Base-by-base conservation (phyloP, 2,329 filamentous ascomycete genomes). In the Fusarium brachygibbosum region DNA sequence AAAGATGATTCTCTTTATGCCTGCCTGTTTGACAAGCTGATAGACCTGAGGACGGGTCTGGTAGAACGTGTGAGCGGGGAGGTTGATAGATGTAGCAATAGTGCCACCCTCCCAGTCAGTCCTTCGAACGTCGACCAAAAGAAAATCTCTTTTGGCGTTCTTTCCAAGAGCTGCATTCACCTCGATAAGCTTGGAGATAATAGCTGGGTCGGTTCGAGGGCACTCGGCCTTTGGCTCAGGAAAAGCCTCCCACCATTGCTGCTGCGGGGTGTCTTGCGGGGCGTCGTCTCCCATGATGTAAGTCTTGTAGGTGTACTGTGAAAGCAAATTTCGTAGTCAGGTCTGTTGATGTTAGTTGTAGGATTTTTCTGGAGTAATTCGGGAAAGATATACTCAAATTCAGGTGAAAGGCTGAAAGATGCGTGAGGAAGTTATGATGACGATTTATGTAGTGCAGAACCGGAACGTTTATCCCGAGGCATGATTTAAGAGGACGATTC, bases 31-130 rank as follows among this genome's bases (percentile, higher is more conserved):
- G 76, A 83, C 84, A 19, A 88, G 76, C 44, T 81, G 80, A 64
- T 87, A 83, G 29, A 87, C 73, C 8, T 78, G 76, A 6, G 82
- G 79, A 8, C 86, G 79, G 5, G 83, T 84, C 52, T 83, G 83
- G 54, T 86, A 86, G 38, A 88, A 81, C 14, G 81, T 83, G 55
- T 88, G 85, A 11, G 86, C 86, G 1, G 86, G 86, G 16, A 88
- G 77, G 67, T 88, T 88, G 66, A 91, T 80, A 1, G 88, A 88
- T 4, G 83, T 84, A 11, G 79, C 78, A 56, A 91, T 85, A 0
- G 87, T 90, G 40, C 88, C 89, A 28, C 89, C 89, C 72, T 83
- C 82, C 79, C 83, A 85, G 68, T 88, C 86, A 5, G 77, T 81
- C 28, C 85, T 80, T 19, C 85, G 82, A n/a, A 87, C 82, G 70